Percentiles rank a stretch among this genome's conserved stretches.
Evolutionary conservation across 805 yeast species (phyloP).

Genomic region (Hanseniaspora taiwanica): DNA sequence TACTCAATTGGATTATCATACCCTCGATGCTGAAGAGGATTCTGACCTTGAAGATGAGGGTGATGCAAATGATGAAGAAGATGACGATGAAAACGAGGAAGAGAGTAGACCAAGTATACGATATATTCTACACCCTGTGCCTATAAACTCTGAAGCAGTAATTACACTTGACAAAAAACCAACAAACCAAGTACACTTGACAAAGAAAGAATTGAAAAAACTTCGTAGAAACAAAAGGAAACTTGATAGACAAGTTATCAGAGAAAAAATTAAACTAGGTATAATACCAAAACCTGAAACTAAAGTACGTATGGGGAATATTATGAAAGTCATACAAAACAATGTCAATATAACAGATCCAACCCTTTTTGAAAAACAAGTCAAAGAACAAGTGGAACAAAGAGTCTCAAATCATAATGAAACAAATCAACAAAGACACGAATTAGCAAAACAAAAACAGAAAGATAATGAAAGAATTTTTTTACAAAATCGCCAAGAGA

Average conservation of each 20-base stretch:
- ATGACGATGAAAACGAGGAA: constrained; percentile 16
- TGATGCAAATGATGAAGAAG: constrained; percentile 19
- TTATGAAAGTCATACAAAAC: constrained; percentile 70
- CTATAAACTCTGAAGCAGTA: constrained; percentile 33
- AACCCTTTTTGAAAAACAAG: constrained; percentile 66
- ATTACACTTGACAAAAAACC: constrained; percentile 20
- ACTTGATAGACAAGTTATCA: constrained; percentile 49
- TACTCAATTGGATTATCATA: constrained; percentile 24
- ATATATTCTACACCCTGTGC: constrained; percentile 77
- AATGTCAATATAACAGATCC: constrained; percentile 83
- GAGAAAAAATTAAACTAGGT: constrained; percentile 69
- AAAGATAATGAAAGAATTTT: constrained; percentile 1
- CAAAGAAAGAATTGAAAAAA: constrained; percentile 65
- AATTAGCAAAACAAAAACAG: constrained; percentile 13
- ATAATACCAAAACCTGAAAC: constrained; percentile 81
- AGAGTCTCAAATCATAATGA: constrained; percentile 45
- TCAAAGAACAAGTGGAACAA: constrained; percentile 51
- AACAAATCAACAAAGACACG: constrained; percentile 45
- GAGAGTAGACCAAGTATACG: constrained; percentile 36
- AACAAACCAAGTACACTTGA: constrained; percentile 41
- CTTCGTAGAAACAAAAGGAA: constrained; percentile 59
- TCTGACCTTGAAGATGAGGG: constrained; percentile 14
- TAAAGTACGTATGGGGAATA: constrained; percentile 69
- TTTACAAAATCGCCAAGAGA: background rate
- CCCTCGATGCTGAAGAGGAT: constrained; percentile 7